Base-by-base conservation (phyloP, 2,329 filamentous ascomycete genomes). In the Parastagonospora avenae region DNA sequence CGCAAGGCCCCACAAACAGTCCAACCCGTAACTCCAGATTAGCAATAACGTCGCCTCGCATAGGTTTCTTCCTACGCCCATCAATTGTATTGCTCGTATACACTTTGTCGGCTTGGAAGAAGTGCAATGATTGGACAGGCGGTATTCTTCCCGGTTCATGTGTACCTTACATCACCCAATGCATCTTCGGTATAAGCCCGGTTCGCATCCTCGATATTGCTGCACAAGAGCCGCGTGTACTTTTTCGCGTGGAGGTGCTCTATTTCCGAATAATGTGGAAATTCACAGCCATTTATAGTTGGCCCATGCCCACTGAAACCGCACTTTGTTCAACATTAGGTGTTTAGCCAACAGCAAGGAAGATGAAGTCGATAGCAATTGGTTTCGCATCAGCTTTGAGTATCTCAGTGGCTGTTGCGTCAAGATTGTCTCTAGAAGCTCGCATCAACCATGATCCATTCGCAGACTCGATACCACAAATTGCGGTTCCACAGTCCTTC, bases 361-460 rank as follows among this genome's bases (percentile, higher is more conserved):
- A 14, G 10, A 70, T 70, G 66, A 57, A 42, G 51, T 66, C 56
- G 60, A 51, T 37, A 12, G 29, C 35, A 40, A 16, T 67, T 35
- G 39, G 27, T 58, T 59, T 40, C 52, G 9, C 52, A 9, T 49
- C 48, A 43, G 55, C 48, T 39, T 61, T 48, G 5, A 5, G 19
- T 3, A 24, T 24, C 19, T 24, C 19, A 24, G 19, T 24, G 19
- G 5, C 19, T 24, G 19, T 24, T 16, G 59, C 60, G 8, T 59
- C 57, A 2, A 48, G 53, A 38, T 30, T 36, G 14, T 31, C 53
- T 29, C n/a, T 60, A n/a, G 54, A 37, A 24, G 45, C 46, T 8
- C 48, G 42, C n/a, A 47, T 41, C 43, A 37, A 40, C 32, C 12
- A 41, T 2, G 37, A 55, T 16, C 27, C 46, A 39, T 37, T 38